Base-by-base conservation (phyloP, 495 filamentous ascomycete genomes). In the Apiosordaria backusii region DNA sequence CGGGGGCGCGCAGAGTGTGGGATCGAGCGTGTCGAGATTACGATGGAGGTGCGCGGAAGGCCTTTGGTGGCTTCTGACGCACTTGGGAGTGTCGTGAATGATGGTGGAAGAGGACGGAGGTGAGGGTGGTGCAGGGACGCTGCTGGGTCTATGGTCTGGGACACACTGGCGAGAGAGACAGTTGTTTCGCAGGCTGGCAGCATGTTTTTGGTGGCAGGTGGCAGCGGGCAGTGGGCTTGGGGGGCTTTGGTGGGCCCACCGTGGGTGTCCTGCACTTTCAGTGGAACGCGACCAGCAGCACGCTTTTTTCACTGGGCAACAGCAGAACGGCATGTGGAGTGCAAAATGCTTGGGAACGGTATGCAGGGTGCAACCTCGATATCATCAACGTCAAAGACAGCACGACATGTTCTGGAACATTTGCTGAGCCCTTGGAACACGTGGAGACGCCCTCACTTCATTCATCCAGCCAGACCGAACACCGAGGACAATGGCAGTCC, bases 1-100 rank as follows among this genome's bases (percentile, higher is more conserved):
- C 81, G 79, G 54, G 54, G 62, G 69, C 57, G 67, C 70, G 72
- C 58, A 58, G 67, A 67, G 59, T 6, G n/a, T 18, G 23, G 27
- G 59, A 62, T 70, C 67, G 67, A 65, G 60, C 63, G 68, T 64
- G 64, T 65, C 59, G 60, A 29, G 59, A 27, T 3, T 24, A 27
- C 7, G 7, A 18, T 27, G 57, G 22, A 13, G 19, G 21, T 16
- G 21, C 9, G 5, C 18, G 58, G 57, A 24, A 40, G 64, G 57
- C 55, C 65, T 55, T 62, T 23, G 35, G 62, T 62, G 66, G 50
- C 50, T 50, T 63, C 62, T 66, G 61, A 62, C 59, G 54, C 57
- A 27, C 58, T 61, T 68, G 59, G 54, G 63, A 61, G 66, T 54
- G 67, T 62, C 63, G 67, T 68, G 63, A 57, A 54, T 6, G 24